These are phyloP conservation scores for Elymus sibiricus DNA, from an alignment of 176 grass and related monocot genomes.

Conservation along the genomic window DNA sequence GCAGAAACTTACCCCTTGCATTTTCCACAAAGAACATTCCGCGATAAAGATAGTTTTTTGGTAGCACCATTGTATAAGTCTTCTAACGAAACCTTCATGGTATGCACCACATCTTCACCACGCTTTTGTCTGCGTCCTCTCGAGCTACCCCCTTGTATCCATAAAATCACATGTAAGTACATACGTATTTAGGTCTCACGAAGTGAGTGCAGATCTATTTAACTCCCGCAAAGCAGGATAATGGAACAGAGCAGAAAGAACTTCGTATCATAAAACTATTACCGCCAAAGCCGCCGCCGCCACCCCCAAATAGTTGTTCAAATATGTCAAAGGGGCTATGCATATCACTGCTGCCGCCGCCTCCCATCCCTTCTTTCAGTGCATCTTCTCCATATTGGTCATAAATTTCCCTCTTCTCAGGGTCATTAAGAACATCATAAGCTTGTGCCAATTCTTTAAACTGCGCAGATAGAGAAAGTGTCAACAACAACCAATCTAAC, in stretches of 20 bases:
- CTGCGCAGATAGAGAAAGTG: slow-evolving; percentile 28
- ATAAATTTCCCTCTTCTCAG: slow-evolving; percentile 90
- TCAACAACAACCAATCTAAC: neutral
- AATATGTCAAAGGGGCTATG: slow-evolving; percentile 93
- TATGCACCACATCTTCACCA: slow-evolving; percentile 79
- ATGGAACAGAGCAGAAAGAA: neutral
- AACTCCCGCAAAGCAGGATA: neutral
- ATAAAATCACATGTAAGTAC: slow-evolving; percentile 14
- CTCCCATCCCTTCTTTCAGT: slow-evolving; percentile 95
- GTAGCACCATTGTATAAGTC: slow-evolving; percentile 83
- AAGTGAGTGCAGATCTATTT: neutral
- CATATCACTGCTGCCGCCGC: slow-evolving; percentile 47
- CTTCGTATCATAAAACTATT: neutral
- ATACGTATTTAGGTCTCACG: neutral
- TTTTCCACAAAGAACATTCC: slow-evolving; percentile 69
- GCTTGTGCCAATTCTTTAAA: slow-evolving; percentile 97
- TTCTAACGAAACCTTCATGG: slow-evolving; percentile 88
- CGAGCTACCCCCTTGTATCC: slow-evolving; percentile 63
- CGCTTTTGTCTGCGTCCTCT: slow-evolving; percentile 77
- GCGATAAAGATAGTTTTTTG: slow-evolving; percentile 82
- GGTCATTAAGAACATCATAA: slow-evolving; percentile 91
- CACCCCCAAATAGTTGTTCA: slow-evolving; percentile 77
- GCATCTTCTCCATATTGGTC: slow-evolving; percentile 96
- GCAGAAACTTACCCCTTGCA: slow-evolving; percentile 76
- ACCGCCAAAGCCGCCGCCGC: slow-evolving; percentile 52